Percentiles rank a stretch among this genome's conserved stretches.
These are phyloP conservation scores for Naganishia antarctica DNA, from an alignment of 768 basidiomycete genomes.

Conservation along the genomic window DNA sequence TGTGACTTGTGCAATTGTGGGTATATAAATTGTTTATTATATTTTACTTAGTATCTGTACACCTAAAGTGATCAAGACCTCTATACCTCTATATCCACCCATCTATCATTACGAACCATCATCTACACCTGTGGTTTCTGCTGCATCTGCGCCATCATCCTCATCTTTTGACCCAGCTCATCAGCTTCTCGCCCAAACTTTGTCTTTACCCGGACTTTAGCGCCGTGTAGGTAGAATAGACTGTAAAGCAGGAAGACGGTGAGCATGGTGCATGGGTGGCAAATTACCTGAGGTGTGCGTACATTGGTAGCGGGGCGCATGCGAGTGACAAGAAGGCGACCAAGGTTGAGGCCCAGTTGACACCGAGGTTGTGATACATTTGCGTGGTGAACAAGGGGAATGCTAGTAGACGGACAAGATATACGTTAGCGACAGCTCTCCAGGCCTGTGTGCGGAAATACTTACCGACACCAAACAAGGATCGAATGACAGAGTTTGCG, in stretches of 20 bases:
- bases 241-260: conserved; percentile 1
- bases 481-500: conserved; percentile 64
- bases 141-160: conserved; percentile 22
- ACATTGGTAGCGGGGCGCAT: conserved; percentile 38
- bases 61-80: conserved; percentile 11
- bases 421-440: neutral
- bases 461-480: conserved; percentile 54
- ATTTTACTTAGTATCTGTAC: neutral
- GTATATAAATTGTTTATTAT: neutral
- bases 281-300: conserved; percentile 16
- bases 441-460: too few relatives aligned
- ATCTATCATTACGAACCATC: too few relatives aligned
- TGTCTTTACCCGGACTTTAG: conserved; percentile 28
- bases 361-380: conserved; percentile 47
- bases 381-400: conserved; percentile 46
- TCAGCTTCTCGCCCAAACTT: conserved; percentile 35
- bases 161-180: conserved; percentile 31
- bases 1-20: neutral
- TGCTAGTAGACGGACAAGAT: neutral
- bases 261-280: neutral
- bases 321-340: conserved; percentile 36
- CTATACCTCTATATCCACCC: neutral
- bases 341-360: conserved; percentile 40
- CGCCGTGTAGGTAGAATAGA: conserved; percentile 34
- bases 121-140: conserved; percentile 1